Evolutionary conservation across 306 rosid species (phyloP).

Genomic region (Castanea crenata): DNA sequence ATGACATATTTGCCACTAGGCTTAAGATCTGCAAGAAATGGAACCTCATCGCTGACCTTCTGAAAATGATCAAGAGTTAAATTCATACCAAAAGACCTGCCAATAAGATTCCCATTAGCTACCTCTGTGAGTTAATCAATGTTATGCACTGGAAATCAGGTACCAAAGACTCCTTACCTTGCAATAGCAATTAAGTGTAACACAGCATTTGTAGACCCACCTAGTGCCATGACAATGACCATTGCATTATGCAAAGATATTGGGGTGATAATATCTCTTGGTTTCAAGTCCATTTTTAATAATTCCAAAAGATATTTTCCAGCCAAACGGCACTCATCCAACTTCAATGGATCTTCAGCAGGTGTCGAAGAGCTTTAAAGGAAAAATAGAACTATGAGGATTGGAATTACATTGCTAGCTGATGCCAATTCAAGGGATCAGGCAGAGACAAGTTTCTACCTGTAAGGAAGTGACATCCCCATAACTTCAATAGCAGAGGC

Average conservation of each 20-base stretch:
- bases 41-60: slow-evolving; percentile 88
- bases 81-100: slow-evolving; percentile 88
- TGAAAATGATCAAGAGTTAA: slow-evolving; percentile 96
- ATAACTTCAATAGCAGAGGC: slow-evolving; percentile 96
- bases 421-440: slow-evolving; percentile 9
- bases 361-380: slow-evolving; percentile 83
- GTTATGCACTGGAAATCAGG: slow-evolving; percentile 8
- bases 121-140: slow-evolving; percentile 2
- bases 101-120: slow-evolving; percentile 40
- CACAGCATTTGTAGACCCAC: slow-evolving; percentile 99
- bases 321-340: slow-evolving; percentile 95
- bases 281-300: slow-evolving; percentile 87
- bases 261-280: slow-evolving; percentile 82
- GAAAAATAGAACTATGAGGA: slow-evolving; percentile 9
- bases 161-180: slow-evolving; percentile 55
- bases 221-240: slow-evolving; percentile 94
- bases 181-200: slow-evolving; percentile 95
- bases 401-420: slow-evolving; percentile 3
- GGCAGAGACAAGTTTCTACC: slow-evolving; percentile 42
- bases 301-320: slow-evolving; percentile 83
- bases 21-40: slow-evolving; percentile 93
- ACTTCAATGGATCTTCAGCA: slow-evolving; percentile 91
- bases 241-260: slow-evolving; percentile 84
- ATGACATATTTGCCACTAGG: slow-evolving; percentile 98
- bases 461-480: slow-evolving; percentile 98